These are phyloP conservation scores for Hemisphaericaspora nanyangensis DNA, from an alignment of 805 yeast species.

Conservation along the genomic window DNA sequence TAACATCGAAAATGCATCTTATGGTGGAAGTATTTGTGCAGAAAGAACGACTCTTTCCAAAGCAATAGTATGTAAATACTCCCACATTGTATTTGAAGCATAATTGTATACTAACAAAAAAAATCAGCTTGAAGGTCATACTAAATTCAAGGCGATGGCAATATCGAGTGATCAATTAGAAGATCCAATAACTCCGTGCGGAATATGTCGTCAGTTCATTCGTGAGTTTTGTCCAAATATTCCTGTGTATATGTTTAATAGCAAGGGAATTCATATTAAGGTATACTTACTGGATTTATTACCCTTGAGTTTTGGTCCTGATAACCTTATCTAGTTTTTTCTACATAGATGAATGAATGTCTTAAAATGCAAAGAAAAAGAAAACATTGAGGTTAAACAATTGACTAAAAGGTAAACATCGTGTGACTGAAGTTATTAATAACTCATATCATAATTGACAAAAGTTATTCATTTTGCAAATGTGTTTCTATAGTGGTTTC, in stretches of 20 bases:
- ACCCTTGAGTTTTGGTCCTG: constrained; percentile 89
- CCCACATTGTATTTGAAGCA: too few species aligned
- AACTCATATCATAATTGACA: too few species aligned
- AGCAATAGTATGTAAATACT: constrained; percentile 29
- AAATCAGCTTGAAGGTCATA: constrained; percentile 37
- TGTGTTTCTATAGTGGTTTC: too few species aligned
- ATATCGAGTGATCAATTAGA: constrained; percentile 53
- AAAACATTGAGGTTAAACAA: too few species aligned
- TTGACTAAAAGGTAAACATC: too few species aligned
- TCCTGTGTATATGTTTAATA: constrained; percentile 68
- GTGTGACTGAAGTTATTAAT: too few species aligned
- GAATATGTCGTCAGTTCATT: constrained; percentile 87
- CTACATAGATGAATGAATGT: too few species aligned
- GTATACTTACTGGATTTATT: constrained; percentile 59
- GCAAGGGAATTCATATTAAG: constrained; percentile 43
- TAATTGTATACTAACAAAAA: too few species aligned
- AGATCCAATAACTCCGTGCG: constrained; percentile 80
- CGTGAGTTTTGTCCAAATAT: constrained; percentile 68
- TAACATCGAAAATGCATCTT: constrained; percentile 90
- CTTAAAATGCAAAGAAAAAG: too few species aligned
- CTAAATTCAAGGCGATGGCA: constrained; percentile 55
- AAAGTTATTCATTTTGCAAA: too few species aligned
- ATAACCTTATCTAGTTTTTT: too few species aligned
- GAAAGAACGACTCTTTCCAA: constrained; percentile 36
- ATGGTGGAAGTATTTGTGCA: constrained; percentile 52